phyloP scores from a whole-genome alignment of 75 land plant genomes.

The Selaginella tamariscina region DNA sequence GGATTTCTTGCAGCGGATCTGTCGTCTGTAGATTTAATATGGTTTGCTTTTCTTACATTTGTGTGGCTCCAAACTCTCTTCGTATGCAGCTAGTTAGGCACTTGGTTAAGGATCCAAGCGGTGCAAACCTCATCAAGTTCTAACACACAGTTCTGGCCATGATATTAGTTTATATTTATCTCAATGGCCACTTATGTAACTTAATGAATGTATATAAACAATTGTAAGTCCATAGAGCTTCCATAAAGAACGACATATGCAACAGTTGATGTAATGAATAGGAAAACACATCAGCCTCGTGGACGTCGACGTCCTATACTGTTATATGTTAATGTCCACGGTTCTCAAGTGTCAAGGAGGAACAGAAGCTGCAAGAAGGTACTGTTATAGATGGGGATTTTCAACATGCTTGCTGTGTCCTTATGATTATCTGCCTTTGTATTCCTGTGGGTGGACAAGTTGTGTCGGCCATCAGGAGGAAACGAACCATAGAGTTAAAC shows the following conservation, averaged over 20 bases:
- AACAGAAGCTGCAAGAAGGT: background rate
- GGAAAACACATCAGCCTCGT: no score
- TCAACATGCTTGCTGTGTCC: background rate
- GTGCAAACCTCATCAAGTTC: slow-evolving; percentile 43
- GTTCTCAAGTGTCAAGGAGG: background rate
- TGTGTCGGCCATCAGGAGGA: no score
- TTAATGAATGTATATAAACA: background rate
- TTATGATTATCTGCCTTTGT: background rate
- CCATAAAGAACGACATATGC: background rate
- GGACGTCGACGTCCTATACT: no score
- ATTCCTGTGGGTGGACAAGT: background rate
- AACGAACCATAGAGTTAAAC: no score
- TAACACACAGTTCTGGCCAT: background rate
- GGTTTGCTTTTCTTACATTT: slow-evolving; percentile 85
- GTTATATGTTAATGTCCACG: background rate
- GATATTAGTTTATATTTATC: background rate
- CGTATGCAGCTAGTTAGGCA: slow-evolving; percentile 63
- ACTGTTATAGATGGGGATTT: background rate
- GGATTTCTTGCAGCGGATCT: slow-evolving; percentile 87
- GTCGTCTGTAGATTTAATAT: slow-evolving; percentile 74
- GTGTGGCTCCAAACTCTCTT: slow-evolving; percentile 72
- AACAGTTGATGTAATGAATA: background rate
- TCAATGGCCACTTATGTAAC: background rate
- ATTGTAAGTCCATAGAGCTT: background rate
- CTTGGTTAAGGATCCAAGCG: slow-evolving; percentile 84